These are phyloP conservation scores for Diplodia intermedia DNA, from an alignment of 2,329 filamentous ascomycete genomes.

Conservation along the genomic window DNA sequence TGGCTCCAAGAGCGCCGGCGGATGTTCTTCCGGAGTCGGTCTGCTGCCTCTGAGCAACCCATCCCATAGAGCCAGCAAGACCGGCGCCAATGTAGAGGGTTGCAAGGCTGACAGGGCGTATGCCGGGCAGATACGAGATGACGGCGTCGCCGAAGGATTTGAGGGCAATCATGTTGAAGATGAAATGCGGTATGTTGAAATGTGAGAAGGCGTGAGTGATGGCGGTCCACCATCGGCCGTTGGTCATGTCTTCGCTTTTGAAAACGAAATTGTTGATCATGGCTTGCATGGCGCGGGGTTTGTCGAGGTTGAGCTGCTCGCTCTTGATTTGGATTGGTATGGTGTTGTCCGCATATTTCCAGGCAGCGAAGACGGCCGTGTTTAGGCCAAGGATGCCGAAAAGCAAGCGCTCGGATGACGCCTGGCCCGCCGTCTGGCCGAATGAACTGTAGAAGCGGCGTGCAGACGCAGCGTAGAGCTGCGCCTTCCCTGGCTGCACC, in stretches of 20 bases:
- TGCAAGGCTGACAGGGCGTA: conserved; percentile 38
- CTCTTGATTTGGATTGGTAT: conserved; percentile 20
- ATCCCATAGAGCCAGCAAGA: conserved; percentile 37
- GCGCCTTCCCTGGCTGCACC: background rate
- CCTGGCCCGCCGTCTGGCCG: conserved; percentile 2
- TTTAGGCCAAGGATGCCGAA: conserved; percentile 52
- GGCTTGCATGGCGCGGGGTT: background rate
- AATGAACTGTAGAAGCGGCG: conserved; percentile 19
- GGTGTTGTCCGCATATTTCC: conserved; percentile 42
- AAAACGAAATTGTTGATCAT: conserved; percentile 43
- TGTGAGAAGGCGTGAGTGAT: conserved; percentile 53
- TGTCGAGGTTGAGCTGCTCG: conserved; percentile 6
- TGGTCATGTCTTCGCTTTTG: conserved; percentile 39
- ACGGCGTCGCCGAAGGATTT: conserved; percentile 48
- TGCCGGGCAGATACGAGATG: conserved; percentile 24
- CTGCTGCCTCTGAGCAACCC: conserved; percentile 1
- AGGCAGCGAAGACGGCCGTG: conserved; percentile 48
- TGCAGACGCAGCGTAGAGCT: background rate
- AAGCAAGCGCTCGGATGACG: conserved; percentile 17
- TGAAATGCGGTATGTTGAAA: conserved; percentile 44
- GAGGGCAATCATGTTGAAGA: conserved; percentile 52
- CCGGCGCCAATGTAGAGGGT: conserved; percentile 44
- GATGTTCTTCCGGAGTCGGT: background rate
- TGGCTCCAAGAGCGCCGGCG: conserved; percentile 45
- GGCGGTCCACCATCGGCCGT: conserved; percentile 38